These are phyloP conservation scores for Colletotrichum truncatum DNA, from an alignment of 2,329 filamentous ascomycete species.

Conservation along the genomic window DNA sequence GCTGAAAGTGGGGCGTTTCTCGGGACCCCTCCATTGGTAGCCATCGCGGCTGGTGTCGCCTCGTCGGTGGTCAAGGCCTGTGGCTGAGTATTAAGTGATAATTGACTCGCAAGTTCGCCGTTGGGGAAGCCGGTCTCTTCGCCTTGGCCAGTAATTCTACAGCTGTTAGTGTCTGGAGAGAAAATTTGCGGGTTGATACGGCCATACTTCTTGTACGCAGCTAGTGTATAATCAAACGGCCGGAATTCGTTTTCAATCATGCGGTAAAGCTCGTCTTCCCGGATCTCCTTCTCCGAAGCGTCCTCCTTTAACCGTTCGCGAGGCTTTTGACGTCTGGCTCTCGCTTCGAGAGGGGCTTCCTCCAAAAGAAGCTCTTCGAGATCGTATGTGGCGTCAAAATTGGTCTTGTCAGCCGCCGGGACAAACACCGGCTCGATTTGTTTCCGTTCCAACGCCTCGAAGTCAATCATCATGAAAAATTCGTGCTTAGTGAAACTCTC, in stretches of 20 bases:
- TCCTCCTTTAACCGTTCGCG: constrained; percentile 91
- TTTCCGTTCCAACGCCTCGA: constrained; percentile 84
- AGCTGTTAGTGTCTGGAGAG: constrained; percentile 16
- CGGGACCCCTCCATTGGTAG: constrained; percentile 32
- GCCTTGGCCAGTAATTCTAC: constrained; percentile 26
- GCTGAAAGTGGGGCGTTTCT: constrained; percentile 25
- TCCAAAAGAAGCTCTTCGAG: constrained; percentile 92
- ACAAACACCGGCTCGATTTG: constrained; percentile 91
- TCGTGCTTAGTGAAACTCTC: constrained; percentile 87
- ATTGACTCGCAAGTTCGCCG: constrained; percentile 7
- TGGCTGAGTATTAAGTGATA: constrained; percentile 34
- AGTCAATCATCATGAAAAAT: constrained; percentile 90
- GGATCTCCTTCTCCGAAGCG: constrained; percentile 92
- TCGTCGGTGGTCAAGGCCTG: constrained; percentile 64
- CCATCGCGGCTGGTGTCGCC: constrained; percentile 49
- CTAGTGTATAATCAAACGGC: constrained; percentile 92
- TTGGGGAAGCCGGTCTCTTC: constrained; percentile 17
- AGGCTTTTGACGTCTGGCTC: constrained; percentile 92
- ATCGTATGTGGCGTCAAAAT: constrained; percentile 98
- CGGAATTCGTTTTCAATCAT: constrained; percentile 95
- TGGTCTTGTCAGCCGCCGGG: constrained; percentile 96
- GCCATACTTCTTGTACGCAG: constrained; percentile 78
- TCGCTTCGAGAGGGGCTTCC: constrained; percentile 92
- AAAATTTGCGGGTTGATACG: background rate
- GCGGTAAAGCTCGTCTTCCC: constrained; percentile 91